Conservation (phyloP, 2,329 filamentous ascomycete genomes). For the Corynespora cassiicola region DNA sequence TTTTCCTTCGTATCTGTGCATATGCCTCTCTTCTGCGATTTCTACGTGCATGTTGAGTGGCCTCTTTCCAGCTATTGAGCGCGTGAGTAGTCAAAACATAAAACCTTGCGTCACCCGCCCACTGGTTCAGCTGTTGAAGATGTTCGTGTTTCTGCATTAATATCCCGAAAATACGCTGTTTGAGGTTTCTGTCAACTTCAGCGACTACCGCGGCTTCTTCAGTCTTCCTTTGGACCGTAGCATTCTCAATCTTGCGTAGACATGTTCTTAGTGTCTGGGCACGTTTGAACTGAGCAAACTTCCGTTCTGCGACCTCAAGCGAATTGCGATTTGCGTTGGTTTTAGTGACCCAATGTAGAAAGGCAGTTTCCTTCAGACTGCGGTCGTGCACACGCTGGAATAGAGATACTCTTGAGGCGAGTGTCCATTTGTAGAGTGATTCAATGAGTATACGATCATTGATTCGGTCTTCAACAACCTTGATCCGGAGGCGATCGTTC, state of each 20-base stretch:
- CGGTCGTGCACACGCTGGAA: conserved; percentile 47
- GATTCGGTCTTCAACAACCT: conserved; percentile 59
- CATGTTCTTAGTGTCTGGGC: conserved; percentile 30
- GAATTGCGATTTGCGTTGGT: conserved; percentile 31
- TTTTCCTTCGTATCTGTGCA: conserved; percentile 56
- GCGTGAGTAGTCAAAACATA: conserved; percentile 60
- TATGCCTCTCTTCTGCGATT: conserved; percentile 63
- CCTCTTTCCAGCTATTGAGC: conserved; percentile 59
- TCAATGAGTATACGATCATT: conserved; percentile 63
- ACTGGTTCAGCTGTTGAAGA: conserved; percentile 55
- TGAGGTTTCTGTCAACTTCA: conserved; percentile 49
- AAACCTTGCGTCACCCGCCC: conserved; percentile 62
- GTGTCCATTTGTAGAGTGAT: conserved; percentile 66
- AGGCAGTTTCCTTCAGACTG: conserved; percentile 31
- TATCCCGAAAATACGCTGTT: conserved; percentile 44
- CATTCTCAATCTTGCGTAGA: conserved; percentile 34
- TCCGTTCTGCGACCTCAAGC: conserved; percentile 36
- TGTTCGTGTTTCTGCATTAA: conserved; percentile 49
- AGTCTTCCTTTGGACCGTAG: conserved; percentile 28
- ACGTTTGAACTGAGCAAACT: conserved; percentile 39
- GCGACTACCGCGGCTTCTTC: conserved; percentile 47
- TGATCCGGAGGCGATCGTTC: conserved; percentile 66
- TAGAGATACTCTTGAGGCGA: conserved; percentile 54
- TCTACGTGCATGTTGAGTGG: conserved; percentile 58
- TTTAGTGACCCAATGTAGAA: conserved; percentile 37